Base-by-base conservation (phyloP, 257 asterid species). In the Galeopsis tetrahit region DNA sequence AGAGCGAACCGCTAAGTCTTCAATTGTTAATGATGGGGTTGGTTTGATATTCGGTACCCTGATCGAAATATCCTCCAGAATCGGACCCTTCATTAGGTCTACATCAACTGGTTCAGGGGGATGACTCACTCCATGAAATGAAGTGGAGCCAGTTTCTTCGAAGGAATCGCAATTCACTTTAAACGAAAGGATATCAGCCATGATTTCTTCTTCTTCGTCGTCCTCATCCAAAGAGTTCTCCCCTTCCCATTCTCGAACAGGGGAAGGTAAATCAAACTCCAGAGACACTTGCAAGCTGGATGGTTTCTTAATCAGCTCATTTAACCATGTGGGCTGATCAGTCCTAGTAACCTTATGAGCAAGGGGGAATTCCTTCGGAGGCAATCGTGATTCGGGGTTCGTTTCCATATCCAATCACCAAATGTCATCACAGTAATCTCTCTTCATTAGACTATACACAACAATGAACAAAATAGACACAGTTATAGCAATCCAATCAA, bases 101-200 rank as follows among this genome's bases (percentile, higher is more conserved):
- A 70, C 56, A 59, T 89, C 97, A 36, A 85, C 77, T 2, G 96
- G 97, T 72, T 89, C 96, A 4, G 88, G 86, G 15, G 97, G 97
- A 62, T 89, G 97, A 67, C 91, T 89, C 67, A 75, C 97, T 63
- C 96, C 97, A 72, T 85, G 91, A 71, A 91, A 91, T 4, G 96
- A 86, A 67, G 88, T 82, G 38, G 92, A 81, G 57, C 89, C 89
- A 62, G 55, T 32, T 39, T 91, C 95, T 73, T 87, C 97, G 32
- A 80, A 70, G 13, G 89, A 87, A 78, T 86, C 89, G 31, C 67
- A 80, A 31, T 84, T 79, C 17, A 79, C 59, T 65, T 72, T 80
- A 33, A 79, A 65, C 0, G 86, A 80, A 76, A 79, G 67, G 32
- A 77, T 73, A 56, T 83, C 90, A 0, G 80, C 78, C 85, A 82